These are phyloP conservation scores for Fusarium sp. DNA, from an alignment of 2,329 filamentous ascomycete species.

Conservation along the genomic window DNA sequence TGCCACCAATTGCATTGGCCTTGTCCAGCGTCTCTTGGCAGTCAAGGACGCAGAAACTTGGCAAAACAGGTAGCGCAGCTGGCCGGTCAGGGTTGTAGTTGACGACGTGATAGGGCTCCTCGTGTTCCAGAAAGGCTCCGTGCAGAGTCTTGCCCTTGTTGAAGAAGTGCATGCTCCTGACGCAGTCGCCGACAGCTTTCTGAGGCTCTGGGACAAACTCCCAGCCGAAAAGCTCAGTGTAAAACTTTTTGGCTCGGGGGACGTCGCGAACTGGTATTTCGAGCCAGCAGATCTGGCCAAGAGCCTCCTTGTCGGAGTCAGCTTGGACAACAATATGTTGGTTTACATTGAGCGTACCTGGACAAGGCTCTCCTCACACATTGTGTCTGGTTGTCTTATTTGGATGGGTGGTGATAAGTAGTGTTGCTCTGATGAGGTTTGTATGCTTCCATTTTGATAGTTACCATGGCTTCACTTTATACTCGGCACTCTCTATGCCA, in stretches of 20 bases:
- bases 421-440: not conserved
- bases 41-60: conserved; percentile 50
- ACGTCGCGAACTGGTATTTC: conserved; percentile 53
- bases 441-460: not conserved
- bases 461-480: conserved; percentile 25
- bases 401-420: not conserved
- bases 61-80: conserved; percentile 46
- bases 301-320: conserved; percentile 30
- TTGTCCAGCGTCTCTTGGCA: conserved; percentile 48
- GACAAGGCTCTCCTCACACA: conserved; percentile 19
- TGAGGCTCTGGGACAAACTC: conserved; percentile 41
- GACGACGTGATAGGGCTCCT: conserved; percentile 45
- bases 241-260: conserved; percentile 52
- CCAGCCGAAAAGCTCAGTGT: conserved; percentile 52
- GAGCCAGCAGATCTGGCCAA: conserved; percentile 54
- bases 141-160: conserved; percentile 48
- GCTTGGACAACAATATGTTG: not conserved
- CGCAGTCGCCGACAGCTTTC: conserved; percentile 35
- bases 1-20: conserved; percentile 48
- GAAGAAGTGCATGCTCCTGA: conserved; percentile 51
- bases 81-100: conserved; percentile 43
- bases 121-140: conserved; percentile 52
- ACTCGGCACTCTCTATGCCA: conserved; percentile 6
- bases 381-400: not conserved
- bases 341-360: conserved; percentile 17